These are phyloP conservation scores for Psilocybe subaeruginosa DNA, from an alignment of 768 basidiomycete species.

Conservation along the genomic window DNA sequence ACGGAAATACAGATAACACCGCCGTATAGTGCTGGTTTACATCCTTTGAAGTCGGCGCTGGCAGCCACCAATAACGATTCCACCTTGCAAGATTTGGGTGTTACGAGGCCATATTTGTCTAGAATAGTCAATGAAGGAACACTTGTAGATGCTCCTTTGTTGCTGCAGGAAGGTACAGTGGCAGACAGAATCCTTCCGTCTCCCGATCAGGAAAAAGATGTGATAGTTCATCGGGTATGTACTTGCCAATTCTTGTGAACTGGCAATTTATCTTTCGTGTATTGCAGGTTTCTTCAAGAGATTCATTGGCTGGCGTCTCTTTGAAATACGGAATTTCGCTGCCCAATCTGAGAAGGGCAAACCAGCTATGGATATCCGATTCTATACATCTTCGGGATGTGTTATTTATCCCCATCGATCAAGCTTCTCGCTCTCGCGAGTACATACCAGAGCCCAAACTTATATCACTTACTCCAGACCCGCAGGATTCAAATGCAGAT, in stretches of 20 bases:
- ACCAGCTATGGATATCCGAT: constrained; percentile 94
- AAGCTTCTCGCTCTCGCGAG: constrained; percentile 49
- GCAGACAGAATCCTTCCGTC: constrained; percentile 16
- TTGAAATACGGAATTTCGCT: constrained; percentile 88
- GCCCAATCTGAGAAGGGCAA: constrained; percentile 81
- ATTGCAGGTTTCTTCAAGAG: constrained; percentile 64
- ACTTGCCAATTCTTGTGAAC: constrained; percentile 1
- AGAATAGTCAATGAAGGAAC: constrained; percentile 36
- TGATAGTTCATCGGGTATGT: constrained; percentile 63
- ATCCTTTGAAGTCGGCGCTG: constrained; percentile 31
- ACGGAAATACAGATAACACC: constrained; percentile 27
- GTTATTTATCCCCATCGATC: constrained; percentile 79
- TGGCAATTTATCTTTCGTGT: constrained; percentile 3
- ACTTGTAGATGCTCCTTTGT: constrained; percentile 30
- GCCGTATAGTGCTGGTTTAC: constrained; percentile 23
- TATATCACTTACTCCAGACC: constrained; percentile 28
- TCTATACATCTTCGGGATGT: constrained; percentile 85
- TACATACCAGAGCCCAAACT: constrained; percentile 27
- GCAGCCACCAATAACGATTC: constrained; percentile 19
- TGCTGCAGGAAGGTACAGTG: constrained; percentile 18
- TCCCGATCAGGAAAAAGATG: constrained; percentile 47
- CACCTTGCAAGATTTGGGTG: constrained; percentile 30
- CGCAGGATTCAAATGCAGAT: constrained; percentile 14
- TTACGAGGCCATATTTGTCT: constrained; percentile 44
- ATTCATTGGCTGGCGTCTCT: constrained; percentile 87